Conservation (phyloP, 768 basidiomycete species). For the Pisolithus sp. region DNA sequence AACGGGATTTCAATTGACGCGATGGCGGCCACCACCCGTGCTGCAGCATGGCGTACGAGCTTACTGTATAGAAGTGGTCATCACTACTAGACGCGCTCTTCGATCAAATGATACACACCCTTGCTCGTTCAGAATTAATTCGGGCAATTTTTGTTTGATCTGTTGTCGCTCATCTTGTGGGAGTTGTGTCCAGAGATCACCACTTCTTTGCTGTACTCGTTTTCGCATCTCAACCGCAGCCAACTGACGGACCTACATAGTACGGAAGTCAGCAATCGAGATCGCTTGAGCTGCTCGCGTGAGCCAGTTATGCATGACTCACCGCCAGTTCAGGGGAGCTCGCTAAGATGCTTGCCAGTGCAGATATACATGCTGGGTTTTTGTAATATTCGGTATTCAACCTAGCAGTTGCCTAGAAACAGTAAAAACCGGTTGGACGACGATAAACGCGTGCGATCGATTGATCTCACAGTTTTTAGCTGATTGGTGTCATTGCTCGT, state of each 20-base stretch:
- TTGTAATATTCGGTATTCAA: slow-evolving; percentile 94
- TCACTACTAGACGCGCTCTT: not conserved
- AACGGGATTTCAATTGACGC: slow-evolving; percentile 80
- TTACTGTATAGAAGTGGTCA: slow-evolving; percentile 42
- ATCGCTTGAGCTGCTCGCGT: slow-evolving; percentile 4
- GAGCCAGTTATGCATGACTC: slow-evolving; percentile 29
- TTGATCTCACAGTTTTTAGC: slow-evolving; percentile 74
- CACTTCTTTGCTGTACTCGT: slow-evolving; percentile 75
- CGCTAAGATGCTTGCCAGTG: slow-evolving; percentile 80
- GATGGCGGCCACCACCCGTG: slow-evolving; percentile 89
- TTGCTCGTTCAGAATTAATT: slow-evolving; percentile 69
- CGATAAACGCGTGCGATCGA: slow-evolving; percentile 21
- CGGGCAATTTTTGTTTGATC: slow-evolving; percentile 80
- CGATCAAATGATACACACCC: slow-evolving; percentile 44
- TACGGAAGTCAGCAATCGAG: not conserved
- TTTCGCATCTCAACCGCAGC: slow-evolving; percentile 96
- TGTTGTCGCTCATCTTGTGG: slow-evolving; percentile 62
- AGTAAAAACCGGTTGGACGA: slow-evolving; percentile 6
- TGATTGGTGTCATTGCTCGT: slow-evolving; percentile 77
- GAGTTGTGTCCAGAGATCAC: slow-evolving; percentile 74
- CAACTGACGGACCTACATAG: slow-evolving; percentile 82
- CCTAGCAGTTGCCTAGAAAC: slow-evolving; percentile 74
- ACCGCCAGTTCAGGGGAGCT: slow-evolving; percentile 81
- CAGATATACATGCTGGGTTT: slow-evolving; percentile 83
- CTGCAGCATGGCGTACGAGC: slow-evolving; percentile 87